Evolutionary conservation across 139 green algal genomes (phyloP), one percentile per base, ranked within the genome.

Genomic region (Protoeuglena noctilucae): DNA sequence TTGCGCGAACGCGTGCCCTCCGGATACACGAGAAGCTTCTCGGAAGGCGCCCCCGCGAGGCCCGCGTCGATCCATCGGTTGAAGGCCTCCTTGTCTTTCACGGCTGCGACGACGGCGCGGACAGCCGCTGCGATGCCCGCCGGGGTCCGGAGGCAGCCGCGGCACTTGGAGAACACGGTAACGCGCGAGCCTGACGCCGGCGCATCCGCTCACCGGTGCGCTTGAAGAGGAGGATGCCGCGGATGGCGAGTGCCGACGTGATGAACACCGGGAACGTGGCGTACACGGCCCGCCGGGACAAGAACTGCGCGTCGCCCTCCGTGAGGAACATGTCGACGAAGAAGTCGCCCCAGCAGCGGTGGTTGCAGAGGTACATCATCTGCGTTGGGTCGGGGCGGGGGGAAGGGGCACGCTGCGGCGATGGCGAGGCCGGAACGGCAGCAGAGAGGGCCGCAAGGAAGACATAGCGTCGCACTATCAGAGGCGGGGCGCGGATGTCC

Each of bases 321-420:
- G 79, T 83, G 0, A 84, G 48, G 51, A 85, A 85, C 3, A 79
- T 57, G 60, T 95, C 86, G 16, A 95, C 49, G 50, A 93, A 90
- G 49, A 95, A 93, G 56, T 95, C 86, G 1, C 73, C 76, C 86
- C 86, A 95, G 41, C 66, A 82, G 22, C 86, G 73, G 61, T 95
- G 86, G 57, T 95, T 95, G 68, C 70, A 73, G 70, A 67, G 45
- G 46, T 93, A 79, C 65, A 60, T 28, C 2, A 46, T 43, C 3
- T 1, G 3, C 26, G 18, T 5, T 25, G 21, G 3, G 26, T 28
- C 5, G 4, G 27, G 6, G 14, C 3, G 9, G 23, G 51, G 6
- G 26, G 4, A 25, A 25, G 18, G 28, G n/a, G n/a, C 17, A 19
- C 3, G 51, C 18, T 45, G 28, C 28, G 18, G 7, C 5, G n/a